A percentile compares a stretch with the other conserved stretches of the same genome.
Evolutionary conservation across 176 grass and related monocot species (phyloP).

Genomic region (Oryza officinalis): DNA sequence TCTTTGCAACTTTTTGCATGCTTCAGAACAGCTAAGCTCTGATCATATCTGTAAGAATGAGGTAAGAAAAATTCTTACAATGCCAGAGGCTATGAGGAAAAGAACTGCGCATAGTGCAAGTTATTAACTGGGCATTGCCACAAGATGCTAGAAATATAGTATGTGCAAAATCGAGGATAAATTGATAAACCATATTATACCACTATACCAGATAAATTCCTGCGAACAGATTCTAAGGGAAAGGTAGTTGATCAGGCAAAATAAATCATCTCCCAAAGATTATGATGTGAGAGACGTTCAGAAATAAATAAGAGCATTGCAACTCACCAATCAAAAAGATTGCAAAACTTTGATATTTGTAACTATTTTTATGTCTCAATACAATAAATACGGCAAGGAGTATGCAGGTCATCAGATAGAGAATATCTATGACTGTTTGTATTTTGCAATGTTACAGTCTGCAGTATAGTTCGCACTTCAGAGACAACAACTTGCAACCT

Average conservation of each 20-base stretch:
- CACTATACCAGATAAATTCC: background rate
- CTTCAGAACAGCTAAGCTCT: constrained; percentile 79
- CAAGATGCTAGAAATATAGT: background rate
- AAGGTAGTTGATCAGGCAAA: background rate
- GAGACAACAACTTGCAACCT: background rate
- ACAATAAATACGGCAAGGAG: background rate
- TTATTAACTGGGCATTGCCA: background rate
- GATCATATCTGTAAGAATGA: constrained; percentile 57
- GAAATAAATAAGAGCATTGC: constrained; percentile 1
- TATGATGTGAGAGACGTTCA: background rate
- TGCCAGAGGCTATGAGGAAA: background rate
- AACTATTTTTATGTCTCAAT: background rate
- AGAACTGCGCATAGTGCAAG: background rate
- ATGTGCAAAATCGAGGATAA: background rate
- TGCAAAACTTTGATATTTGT: constrained; percentile 6
- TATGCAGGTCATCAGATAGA: background rate
- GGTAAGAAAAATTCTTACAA: background rate
- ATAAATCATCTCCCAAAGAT: background rate
- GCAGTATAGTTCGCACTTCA: background rate
- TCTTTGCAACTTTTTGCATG: constrained; percentile 74
- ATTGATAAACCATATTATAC: background rate
- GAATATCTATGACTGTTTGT: background rate
- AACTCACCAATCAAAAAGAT: background rate
- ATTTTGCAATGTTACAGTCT: background rate
- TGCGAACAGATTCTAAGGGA: background rate